Base-by-base conservation (phyloP, 2,329 filamentous ascomycete genomes). In the Xylariales sp. region DNA sequence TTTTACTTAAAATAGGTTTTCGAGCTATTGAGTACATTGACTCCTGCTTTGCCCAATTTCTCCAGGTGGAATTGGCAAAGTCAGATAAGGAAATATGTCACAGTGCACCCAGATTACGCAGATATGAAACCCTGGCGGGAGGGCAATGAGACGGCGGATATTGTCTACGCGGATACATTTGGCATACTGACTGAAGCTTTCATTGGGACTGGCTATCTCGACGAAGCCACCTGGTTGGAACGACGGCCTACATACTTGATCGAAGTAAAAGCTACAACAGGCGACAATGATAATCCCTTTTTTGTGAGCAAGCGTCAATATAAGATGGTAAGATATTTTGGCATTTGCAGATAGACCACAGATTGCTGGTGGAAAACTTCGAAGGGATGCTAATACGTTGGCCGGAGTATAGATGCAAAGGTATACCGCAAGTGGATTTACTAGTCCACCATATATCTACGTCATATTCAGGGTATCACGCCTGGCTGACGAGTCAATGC, bases 241-340 rank as follows among this genome's bases (percentile, higher is more conserved):
- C 42, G 40, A 34, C 46, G 33, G 4, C 67, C 61, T 1, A 45
- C 56, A 21, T 76, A 72, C 44, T 66, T 62, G 16, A 63, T 76
- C 3, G 73, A 76, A 39, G 72, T 76, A 24, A 76, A 76, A 47
- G 61, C 69, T 1, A 74, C 70, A 0, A 65, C 61, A 0, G 49
- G 51, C 1, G 33, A 44, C 2, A 62, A 54, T 29, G 50, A 57
- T 2, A 63, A 59, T 5, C 58, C 63, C 0, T 74, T 76, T 38
- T 74, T 53, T 33, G 63, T 75, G 56, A 73, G 66, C 45, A 59
- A 63, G 20, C 43, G 47, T 2, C 70, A 76, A 46, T 70, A 67
- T 36, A 40, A 52, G 25, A 51, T 54, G 44, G 68, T 69, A 47
- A 48, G 60, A 57, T 8, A 4, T 11, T 12, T 3, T 17, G 60